A percentile compares a stretch with the other conserved stretches of the same genome.
These are phyloP conservation scores for Myriosclerotinia scirpicola DNA, from an alignment of 2,329 filamentous ascomycete species.

Conservation along the genomic window DNA sequence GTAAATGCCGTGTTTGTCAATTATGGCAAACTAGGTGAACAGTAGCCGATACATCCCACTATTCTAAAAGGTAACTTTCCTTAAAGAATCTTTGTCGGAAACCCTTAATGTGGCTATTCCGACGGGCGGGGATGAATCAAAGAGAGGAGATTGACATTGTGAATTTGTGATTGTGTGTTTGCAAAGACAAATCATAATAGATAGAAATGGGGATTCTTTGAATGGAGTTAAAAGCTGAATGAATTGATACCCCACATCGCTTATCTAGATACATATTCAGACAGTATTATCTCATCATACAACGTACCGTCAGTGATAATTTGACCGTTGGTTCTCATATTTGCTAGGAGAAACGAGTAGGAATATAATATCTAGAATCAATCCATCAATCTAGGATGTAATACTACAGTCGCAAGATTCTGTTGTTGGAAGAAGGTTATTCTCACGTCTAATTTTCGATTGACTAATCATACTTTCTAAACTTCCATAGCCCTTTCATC, in stretches of 20 bases:
- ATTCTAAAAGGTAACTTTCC: conserved; percentile 4
- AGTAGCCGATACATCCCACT: background rate
- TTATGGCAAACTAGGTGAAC: background rate
- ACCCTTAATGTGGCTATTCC: background rate
- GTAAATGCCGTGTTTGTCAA: background rate
- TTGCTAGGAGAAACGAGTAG: too few species aligned
- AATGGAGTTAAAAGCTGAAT: background rate
- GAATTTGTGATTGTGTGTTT: background rate
- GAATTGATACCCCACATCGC: background rate
- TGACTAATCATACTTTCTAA: too few species aligned
- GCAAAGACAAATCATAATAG: background rate
- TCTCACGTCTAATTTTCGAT: too few species aligned
- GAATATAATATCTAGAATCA: background rate
- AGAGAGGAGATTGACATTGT: background rate
- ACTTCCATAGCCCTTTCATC: too few species aligned
- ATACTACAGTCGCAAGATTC: background rate
- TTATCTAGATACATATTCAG: too few species aligned
- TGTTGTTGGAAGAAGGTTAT: too few species aligned
- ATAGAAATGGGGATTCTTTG: background rate
- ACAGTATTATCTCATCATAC: too few species aligned
- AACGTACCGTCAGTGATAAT: too few species aligned
- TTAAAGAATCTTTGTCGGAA: background rate
- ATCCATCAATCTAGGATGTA: background rate
- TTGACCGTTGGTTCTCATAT: too few species aligned
- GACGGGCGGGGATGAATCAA: background rate